Evolutionary conservation across 164 flowering plant species (phyloP), one percentile per base, ranked within the genome.

Genomic region (Magnolia kwangsiensis): DNA sequence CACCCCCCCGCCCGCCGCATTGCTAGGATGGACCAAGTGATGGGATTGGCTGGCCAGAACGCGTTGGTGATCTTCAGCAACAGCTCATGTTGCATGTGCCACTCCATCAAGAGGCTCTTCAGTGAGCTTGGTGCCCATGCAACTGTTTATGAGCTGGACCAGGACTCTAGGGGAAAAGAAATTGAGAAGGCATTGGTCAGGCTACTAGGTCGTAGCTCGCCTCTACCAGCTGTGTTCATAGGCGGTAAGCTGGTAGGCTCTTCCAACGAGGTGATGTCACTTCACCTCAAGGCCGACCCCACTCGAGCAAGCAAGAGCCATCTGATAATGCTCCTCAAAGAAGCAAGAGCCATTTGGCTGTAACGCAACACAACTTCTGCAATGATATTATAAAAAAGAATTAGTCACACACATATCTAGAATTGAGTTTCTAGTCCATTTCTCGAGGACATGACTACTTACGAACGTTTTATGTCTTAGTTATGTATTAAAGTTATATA

Each of bases 81-180:
- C 10, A 92, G 97, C 80, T 81, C 80, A 0, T 92, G 97, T 77
- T 92, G 92, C 79, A 91, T 92, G 97, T 77, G 83, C 78, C 89
- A 88, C 79, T 83, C 89, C 67, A 86, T 86, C 13, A 83, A 86
- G 84, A 81, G 82, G 67, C 49, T 87, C 73, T 88, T 87, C 74
- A 80, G 85, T 58, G 88, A 88, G 13, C 87, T 84, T 45, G 89
- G 88, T 14, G 90, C 86, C 50, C 82, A 85, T 68, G 88, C 89
- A 0, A 85, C 83, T 4, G 70, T 87, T n/a, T 76, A 84, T 50
- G 90, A 88, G 80, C 85, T 88, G 7, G 91, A 88, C 63, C 81
- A 83, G 81, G 85, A 78, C 63, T 61, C 83, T 0, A 78, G 79
- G 18, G 90, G 85, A n/a, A 86, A 74, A 67, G 91, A 89, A n/a